Evolutionary conservation across 441 rosid genomes (phyloP).

Genomic region (Metrosideros polymorpha): DNA sequence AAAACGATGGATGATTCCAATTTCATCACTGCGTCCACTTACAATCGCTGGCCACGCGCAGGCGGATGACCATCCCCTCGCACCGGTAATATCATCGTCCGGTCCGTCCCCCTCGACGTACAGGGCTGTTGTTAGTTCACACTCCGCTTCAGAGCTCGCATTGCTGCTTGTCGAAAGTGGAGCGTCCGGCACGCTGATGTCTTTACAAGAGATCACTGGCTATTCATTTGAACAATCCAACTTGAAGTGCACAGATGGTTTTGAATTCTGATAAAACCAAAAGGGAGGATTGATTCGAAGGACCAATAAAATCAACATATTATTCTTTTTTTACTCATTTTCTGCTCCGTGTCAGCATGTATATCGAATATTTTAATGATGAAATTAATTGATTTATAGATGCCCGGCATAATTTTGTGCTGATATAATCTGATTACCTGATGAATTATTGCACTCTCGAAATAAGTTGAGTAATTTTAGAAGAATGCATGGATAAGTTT

Average conservation of each 20-base stretch:
- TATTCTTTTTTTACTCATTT: background rate
- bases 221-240: background rate
- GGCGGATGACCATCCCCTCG: background rate
- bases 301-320: background rate
- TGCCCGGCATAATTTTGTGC: accelerated
- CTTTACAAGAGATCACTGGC: background rate
- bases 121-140: too few relatives aligned
- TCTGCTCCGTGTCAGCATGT: background rate
- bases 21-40: background rate
- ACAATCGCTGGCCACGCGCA: background rate
- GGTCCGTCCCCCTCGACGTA: background rate
- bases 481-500: background rate
- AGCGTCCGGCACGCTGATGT: too few relatives aligned
- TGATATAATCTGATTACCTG: accelerated
- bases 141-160: too few relatives aligned
- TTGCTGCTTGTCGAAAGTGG: too few relatives aligned
- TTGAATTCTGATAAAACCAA: background rate
- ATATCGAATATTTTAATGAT: background rate
- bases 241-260: background rate
- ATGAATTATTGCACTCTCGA: background rate
- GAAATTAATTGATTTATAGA: background rate
- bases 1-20: background rate
- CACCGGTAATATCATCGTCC: accelerated
- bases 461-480: background rate
- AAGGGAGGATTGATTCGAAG: background rate